Evolutionary conservation across 768 basidiomycete species (phyloP).

Genomic region (Suillus lakei): DNA sequence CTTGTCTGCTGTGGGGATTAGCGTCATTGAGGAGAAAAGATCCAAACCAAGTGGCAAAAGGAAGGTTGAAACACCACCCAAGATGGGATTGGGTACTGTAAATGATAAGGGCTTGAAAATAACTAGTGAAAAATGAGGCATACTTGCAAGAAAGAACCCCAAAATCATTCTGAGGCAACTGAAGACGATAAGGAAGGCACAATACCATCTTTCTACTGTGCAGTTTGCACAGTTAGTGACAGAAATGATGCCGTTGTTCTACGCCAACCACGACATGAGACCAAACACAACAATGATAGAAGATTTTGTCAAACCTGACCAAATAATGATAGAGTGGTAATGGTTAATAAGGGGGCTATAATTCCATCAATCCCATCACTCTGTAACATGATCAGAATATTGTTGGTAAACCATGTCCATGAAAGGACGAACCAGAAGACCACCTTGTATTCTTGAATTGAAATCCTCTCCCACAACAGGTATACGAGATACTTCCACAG

Average conservation of each 20-base stretch:
- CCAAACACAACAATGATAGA: background rate
- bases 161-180: constrained; percentile 83
- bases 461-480: constrained; percentile 76
- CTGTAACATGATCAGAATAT: constrained; percentile 29
- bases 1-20: constrained; percentile 20
- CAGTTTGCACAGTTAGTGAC: constrained; percentile 87
- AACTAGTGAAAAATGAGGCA: constrained; percentile 19
- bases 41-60: constrained; percentile 43
- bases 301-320: constrained; percentile 50
- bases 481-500: constrained; percentile 81
- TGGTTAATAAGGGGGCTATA: constrained; percentile 72
- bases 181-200: constrained; percentile 77
- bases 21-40: constrained; percentile 24
- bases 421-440: constrained; percentile 57
- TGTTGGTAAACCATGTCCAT: background rate
- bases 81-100: constrained; percentile 75
- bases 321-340: constrained; percentile 80
- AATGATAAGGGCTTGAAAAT: background rate
- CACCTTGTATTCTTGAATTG: constrained; percentile 84
- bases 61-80: constrained; percentile 88
- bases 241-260: constrained; percentile 84
- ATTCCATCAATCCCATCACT: constrained; percentile 78
- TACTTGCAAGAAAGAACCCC: constrained; percentile 80
- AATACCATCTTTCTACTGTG: constrained; percentile 79
- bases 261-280: constrained; percentile 3